These are phyloP conservation scores for Scortechinia acanthostroma DNA, from an alignment of 2,329 filamentous ascomycete species.

Conservation along the genomic window DNA sequence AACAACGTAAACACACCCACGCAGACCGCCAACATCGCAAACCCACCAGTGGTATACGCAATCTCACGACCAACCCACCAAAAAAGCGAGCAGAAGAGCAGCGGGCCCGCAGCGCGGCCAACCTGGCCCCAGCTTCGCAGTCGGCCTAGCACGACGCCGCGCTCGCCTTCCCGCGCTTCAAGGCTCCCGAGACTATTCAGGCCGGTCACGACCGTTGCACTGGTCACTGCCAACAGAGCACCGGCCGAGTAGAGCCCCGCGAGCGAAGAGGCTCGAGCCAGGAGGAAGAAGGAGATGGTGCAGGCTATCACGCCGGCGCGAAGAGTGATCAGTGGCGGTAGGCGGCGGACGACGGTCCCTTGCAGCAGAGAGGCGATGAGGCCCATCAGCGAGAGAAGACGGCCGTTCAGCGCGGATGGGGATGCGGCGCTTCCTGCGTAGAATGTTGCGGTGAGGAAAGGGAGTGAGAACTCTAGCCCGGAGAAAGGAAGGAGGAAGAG, in stretches of 20 bases:
- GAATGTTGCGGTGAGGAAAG: conserved; percentile 63
- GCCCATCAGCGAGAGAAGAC: conserved; percentile 58
- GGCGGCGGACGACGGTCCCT: conserved; percentile 51
- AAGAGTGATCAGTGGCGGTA: conserved; percentile 54
- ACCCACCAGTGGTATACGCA: conserved; percentile 52
- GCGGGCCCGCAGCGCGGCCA: conserved; percentile 52
- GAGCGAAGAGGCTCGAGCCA: conserved; percentile 43
- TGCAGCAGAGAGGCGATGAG: conserved; percentile 59
- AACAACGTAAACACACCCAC: not conserved
- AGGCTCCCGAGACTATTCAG: conserved; percentile 60
- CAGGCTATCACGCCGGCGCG: conserved; percentile 51
- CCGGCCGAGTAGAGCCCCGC: conserved; percentile 49
- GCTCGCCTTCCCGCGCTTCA: conserved; percentile 48
- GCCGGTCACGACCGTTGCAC: conserved; percentile 60
- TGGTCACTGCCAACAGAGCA: conserved; percentile 54
- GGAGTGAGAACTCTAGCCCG: conserved; percentile 64
- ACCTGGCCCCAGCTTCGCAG: conserved; percentile 39
- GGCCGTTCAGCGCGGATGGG: conserved; percentile 49
- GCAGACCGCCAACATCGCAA: conserved; percentile 51
- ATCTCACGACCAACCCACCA: conserved; percentile 64
- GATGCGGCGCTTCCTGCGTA: conserved; percentile 34
- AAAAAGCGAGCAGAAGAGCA: conserved; percentile 61
- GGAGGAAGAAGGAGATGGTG: conserved; percentile 51
- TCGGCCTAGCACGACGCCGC: conserved; percentile 50
- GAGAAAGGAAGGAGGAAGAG: conserved; percentile 64